Percentiles rank a stretch among this genome's conserved stretches.
Conservation (phyloP, 176 grass and related monocot species). For the Lolium multiflorum region DNA sequence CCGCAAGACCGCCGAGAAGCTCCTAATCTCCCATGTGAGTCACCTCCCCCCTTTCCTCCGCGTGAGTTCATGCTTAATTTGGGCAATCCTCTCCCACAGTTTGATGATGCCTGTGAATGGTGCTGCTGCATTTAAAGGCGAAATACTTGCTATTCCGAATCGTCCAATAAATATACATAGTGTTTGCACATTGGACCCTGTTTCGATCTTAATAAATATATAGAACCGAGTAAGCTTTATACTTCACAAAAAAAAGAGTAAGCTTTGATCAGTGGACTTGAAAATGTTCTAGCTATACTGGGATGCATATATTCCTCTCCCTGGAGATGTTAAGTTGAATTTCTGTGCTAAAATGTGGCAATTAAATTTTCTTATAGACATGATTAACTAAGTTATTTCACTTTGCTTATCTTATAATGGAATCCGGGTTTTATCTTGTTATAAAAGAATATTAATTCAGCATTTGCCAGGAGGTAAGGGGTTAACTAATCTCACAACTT, state of each 20-base stretch:
- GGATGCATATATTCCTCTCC: not conserved
- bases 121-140: not conserved
- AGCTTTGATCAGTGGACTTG: constrained; percentile 9
- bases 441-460: not conserved
- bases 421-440: not conserved
- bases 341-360: not conserved
- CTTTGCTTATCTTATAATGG: constrained; percentile 16
- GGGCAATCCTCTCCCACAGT: not conserved
- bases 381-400: not conserved
- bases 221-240: not conserved
- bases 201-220: not conserved
- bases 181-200: not conserved
- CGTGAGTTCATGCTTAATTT: not conserved
- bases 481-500: not conserved
- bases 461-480: no score
- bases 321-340: not conserved
- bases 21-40: constrained; percentile 82
- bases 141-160: not conserved
- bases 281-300: constrained; percentile 24
- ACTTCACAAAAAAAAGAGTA: no score
- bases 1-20: constrained; percentile 94
- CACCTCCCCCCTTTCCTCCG: not conserved
- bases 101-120: not conserved
- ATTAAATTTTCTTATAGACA: not conserved
- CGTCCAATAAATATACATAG: not conserved